Evolutionary conservation across 192 early-diverging fungal genomes (phyloP), one percentile per base, ranked within the genome.

Genomic region (Podila horticola): DNA sequence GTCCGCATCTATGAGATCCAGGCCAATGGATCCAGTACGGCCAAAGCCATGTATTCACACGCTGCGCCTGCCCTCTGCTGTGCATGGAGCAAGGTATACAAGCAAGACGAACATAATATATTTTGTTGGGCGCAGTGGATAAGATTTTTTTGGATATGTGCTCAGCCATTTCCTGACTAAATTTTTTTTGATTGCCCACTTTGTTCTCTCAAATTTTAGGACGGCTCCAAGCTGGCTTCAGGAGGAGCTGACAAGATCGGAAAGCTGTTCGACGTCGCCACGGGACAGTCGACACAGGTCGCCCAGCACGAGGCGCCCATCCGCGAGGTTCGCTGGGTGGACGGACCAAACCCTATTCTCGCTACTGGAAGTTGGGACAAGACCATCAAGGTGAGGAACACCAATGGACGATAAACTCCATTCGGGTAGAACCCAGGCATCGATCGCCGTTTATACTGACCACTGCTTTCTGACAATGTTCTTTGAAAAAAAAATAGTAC

Each of bases 291-390:
- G 5, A 85, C 75, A 13, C 94, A 95, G 82, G 90, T 99, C 55
- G 96, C 95, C 24, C 88, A 90, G 62, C 97, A 99, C 82, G 96
- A 96, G 62, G 94, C 86, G n/a, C 91, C 96, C 50, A 96, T 99
- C 81, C 88, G 89, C 71, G 91, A 91, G 74, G 88, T 93, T 36
- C 87, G 89, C 63, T 97, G 90, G 74, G 88, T 97, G 10, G 60
- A 70, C 64, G 87, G 74, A 74, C 77, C 74, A 51, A 85, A 88
- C 34, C 77, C 77, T 4, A 90, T 97, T 50, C 51, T 97, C 29
- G 94, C 92, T 3, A 98, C 97, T 11, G 97, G 94, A 31, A 92
- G 93, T 63, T 99, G 96, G 97, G 97, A 99, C 84, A 98, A 98
- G 83, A 96, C 94, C 12, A 66, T 97, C 62, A 95, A 84, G 52